These are phyloP conservation scores for Podospora pseudopauciseta DNA, from an alignment of 495 filamentous ascomycete species.

Conservation along the genomic window DNA sequence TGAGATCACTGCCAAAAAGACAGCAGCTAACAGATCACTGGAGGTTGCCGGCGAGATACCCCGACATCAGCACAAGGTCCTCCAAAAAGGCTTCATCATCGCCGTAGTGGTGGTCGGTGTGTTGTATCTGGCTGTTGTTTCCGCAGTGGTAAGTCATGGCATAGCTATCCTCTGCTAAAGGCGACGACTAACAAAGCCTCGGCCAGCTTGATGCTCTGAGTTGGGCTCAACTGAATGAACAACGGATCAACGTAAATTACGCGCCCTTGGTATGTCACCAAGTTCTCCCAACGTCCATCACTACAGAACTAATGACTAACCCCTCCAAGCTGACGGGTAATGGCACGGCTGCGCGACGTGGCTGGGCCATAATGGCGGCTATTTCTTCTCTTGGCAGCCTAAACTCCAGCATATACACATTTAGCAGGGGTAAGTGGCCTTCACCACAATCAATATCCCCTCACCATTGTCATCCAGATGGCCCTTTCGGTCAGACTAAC, in stretches of 20 bases:
- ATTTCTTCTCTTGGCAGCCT: slow-evolving; percentile 1
- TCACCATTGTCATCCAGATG: neutral
- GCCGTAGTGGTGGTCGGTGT: neutral
- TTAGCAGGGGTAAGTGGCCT: neutral
- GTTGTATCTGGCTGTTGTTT: neutral
- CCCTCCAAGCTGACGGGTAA: neutral
- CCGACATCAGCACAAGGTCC: neutral
- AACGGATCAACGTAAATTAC: neutral
- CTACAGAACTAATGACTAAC: neutral
- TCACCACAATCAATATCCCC: neutral
- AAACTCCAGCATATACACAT: slow-evolving; percentile 2
- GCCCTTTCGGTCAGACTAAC: neutral
- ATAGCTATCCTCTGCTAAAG: neutral
- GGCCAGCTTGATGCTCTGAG: neutral
- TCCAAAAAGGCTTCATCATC: neutral
- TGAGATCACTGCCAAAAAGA: neutral
- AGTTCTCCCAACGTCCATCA: neutral
- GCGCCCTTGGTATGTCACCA: neutral
- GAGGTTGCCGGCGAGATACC: neutral
- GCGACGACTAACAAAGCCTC: neutral
- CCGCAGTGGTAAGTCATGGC: neutral
- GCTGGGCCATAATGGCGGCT: neutral
- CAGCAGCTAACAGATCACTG: neutral
- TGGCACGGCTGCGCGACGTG: neutral
- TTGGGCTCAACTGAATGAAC: neutral